phyloP scores from a whole-genome alignment of 768 basidiomycete species.

The Hygrocybe coccinea region DNA sequence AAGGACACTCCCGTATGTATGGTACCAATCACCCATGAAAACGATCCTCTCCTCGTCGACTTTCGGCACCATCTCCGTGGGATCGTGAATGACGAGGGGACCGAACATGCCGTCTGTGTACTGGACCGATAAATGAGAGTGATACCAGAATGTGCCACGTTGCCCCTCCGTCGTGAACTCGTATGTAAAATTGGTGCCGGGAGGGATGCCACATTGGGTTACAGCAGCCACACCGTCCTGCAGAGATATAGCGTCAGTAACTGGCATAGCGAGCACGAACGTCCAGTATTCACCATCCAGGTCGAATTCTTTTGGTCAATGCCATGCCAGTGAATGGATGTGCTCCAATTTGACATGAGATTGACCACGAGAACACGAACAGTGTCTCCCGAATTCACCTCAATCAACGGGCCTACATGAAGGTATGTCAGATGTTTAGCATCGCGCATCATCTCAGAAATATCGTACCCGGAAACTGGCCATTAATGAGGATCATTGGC shows the following conservation, averaged over 20 bases:
- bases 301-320: neutral
- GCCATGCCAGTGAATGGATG: slow-evolving; percentile 22
- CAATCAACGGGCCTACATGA: slow-evolving; percentile 26
- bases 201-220: slow-evolving; percentile 52
- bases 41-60: slow-evolving; percentile 41
- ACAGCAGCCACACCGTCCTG: slow-evolving; percentile 46
- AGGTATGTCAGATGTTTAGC: too few relatives aligned
- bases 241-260: slow-evolving; percentile 40
- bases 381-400: slow-evolving; percentile 34
- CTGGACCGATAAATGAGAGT: slow-evolving; percentile 12
- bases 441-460: too few relatives aligned
- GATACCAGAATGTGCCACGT: slow-evolving; percentile 50
- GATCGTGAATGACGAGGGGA: slow-evolving; percentile 43
- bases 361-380: slow-evolving; percentile 34
- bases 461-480: slow-evolving; percentile 31
- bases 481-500: slow-evolving; percentile 46
- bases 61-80: slow-evolving; percentile 24
- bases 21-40: slow-evolving; percentile 30
- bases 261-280: slow-evolving; percentile 5
- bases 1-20: neutral
- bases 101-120: slow-evolving; percentile 51
- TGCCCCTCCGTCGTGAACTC: slow-evolving; percentile 41
- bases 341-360: slow-evolving; percentile 18
- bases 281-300: neutral
- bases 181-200: slow-evolving; percentile 37